These are phyloP conservation scores for Biscogniauxia sp. DNA, from an alignment of 2,329 filamentous ascomycete genomes.

Conservation along the genomic window DNA sequence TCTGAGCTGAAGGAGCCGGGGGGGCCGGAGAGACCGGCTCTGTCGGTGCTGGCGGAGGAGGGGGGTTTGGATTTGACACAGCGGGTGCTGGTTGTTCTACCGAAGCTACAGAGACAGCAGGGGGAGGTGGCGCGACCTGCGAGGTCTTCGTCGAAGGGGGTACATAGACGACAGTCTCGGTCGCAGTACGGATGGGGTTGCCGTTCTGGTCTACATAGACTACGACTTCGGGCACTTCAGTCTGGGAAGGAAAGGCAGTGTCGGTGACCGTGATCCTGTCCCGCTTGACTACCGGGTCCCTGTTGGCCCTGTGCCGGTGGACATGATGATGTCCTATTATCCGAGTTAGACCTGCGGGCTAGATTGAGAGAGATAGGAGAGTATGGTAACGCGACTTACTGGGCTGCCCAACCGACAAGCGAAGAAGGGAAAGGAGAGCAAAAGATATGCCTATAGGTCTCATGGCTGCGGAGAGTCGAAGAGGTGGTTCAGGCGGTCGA, in stretches of 20 bases:
- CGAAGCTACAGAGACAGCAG: conserved; percentile 6
- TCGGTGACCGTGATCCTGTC: conserved; percentile 37
- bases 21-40: conserved; percentile 2
- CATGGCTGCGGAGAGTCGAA: conserved; percentile 37
- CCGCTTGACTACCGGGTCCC: conserved; percentile 21
- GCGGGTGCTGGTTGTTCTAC: conserved; percentile 9
- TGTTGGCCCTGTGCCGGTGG: conserved; percentile 29
- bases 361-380: background rate
- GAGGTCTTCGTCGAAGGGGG: conserved; percentile 14
- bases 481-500: conserved; percentile 5
- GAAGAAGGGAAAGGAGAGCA: conserved; percentile 38
- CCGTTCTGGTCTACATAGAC: conserved; percentile 61
- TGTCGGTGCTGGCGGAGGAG: conserved; percentile 6
- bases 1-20: conserved; percentile 1
- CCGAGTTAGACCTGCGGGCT: conserved; percentile 8
- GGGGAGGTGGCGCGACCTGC: conserved; percentile 5
- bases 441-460: conserved; percentile 39
- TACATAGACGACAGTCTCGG: conserved; percentile 35
- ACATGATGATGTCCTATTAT: conserved; percentile 32
- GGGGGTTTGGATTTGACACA: background rate
- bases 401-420: conserved; percentile 42
- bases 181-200: conserved; percentile 45
- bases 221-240: conserved; percentile 46
- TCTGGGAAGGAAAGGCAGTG: conserved; percentile 37
- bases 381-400: conserved; percentile 21